A percentile compares a stretch with the other conserved stretches of the same genome.
phyloP scores from a whole-genome alignment of 2,329 filamentous ascomycete genomes.

The Pleurostoma richardsiae region DNA sequence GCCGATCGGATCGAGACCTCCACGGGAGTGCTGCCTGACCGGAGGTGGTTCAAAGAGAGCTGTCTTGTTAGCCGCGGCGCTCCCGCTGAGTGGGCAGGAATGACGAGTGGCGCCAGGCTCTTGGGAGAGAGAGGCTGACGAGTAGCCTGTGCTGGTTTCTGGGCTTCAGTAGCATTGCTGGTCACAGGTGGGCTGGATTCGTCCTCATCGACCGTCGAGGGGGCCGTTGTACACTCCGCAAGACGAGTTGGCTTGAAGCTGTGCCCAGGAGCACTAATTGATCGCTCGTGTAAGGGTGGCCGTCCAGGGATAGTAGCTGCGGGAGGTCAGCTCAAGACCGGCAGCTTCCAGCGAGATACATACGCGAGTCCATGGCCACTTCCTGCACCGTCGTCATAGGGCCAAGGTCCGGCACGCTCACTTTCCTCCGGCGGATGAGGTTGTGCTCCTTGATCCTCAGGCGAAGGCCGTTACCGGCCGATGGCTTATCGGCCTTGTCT shows the following conservation, averaged over 20 bases:
- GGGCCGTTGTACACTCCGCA: constrained; percentile 25
- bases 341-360: constrained; percentile 22
- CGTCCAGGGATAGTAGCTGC: constrained; percentile 63
- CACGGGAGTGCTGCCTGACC: constrained; percentile 35
- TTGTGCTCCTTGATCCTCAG: constrained; percentile 54
- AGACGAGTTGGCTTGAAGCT: constrained; percentile 41
- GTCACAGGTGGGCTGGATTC: constrained; percentile 23
- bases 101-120: constrained; percentile 51
- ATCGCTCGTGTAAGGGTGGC: constrained; percentile 59
- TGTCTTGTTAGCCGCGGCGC: constrained; percentile 27
- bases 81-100: constrained; percentile 35
- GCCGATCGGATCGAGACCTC: constrained; percentile 34
- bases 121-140: constrained; percentile 45
- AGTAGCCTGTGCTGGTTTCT: constrained; percentile 14
- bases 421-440: constrained; percentile 53
- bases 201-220: constrained; percentile 23
- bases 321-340: constrained; percentile 11
- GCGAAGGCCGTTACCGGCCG: constrained; percentile 35
- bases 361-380: constrained; percentile 65
- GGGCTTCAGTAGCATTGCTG: constrained; percentile 12
- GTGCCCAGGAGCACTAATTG: constrained; percentile 54
- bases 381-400: constrained; percentile 68
- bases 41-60: constrained; percentile 38
- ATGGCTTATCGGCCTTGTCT: constrained; percentile 34
- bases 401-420: constrained; percentile 59